These are phyloP conservation scores for Phaffomyces thermotolerans DNA, from an alignment of 805 yeast genomes.

Conservation along the genomic window DNA sequence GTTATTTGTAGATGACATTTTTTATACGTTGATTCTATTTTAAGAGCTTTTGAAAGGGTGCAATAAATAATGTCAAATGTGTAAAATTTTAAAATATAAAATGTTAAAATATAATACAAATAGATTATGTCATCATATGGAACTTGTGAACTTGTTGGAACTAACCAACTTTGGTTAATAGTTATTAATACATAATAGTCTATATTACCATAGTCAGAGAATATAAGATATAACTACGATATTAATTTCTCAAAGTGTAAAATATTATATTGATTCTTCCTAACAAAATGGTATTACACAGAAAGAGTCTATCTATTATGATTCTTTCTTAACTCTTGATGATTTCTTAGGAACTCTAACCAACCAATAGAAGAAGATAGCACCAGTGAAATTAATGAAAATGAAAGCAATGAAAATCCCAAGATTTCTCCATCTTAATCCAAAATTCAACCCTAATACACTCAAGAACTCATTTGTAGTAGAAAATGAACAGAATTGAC, in stretches of 20 bases:
- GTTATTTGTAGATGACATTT: neutral
- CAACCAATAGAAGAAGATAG: constrained; percentile 43
- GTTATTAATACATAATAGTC: no score
- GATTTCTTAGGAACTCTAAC: constrained; percentile 68
- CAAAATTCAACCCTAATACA: constrained; percentile 30
- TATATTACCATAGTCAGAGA: no score
- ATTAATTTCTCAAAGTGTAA: neutral
- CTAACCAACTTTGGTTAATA: no score
- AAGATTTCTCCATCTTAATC: constrained; percentile 59
- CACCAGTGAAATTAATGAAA: constrained; percentile 31
- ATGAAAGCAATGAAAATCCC: constrained; percentile 46
- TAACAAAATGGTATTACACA: no score
- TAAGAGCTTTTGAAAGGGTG: no score
- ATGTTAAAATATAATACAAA: no score
- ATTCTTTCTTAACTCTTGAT: constrained; percentile 24
- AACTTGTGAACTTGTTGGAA: no score
- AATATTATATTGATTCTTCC: no score
- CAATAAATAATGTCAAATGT: neutral
- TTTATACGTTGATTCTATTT: no score
- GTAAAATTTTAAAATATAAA: no score
- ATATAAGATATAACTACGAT: neutral
- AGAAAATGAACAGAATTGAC: constrained; percentile 52
- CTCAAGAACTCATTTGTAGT: constrained; percentile 55
- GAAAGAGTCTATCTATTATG: no score
- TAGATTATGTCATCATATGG: no score